Evolutionary conservation across 768 basidiomycete genomes (phyloP), one percentile per base, ranked within the genome.

Genomic region (Boletus speciosus): DNA sequence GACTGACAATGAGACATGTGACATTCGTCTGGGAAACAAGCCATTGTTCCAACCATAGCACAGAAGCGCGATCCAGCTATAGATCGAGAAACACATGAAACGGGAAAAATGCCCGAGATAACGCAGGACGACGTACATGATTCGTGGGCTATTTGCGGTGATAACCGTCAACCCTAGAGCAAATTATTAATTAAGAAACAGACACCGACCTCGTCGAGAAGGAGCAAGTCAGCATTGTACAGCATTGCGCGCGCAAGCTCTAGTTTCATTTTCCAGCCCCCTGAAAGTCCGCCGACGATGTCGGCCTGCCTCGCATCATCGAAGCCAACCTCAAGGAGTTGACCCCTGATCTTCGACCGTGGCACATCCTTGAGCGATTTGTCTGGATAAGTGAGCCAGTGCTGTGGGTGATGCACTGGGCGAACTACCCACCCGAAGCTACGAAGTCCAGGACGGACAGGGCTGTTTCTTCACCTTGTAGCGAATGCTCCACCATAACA

Each of bases 231-330:
- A 11, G 90, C 95, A 63, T 95, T 93, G 76, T 96, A 95, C 47
- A 98, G 76, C 93, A 98, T 98, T 12, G 95, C 96, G 61, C 95
- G 78, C 8, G 93, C 93, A 38, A 98, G 81, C 69, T 98, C 95
- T 49, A 98, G 81, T 73, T 97, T 97, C 95, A 98, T 98, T 77
- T 98, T 98, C 95, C 95, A 98, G 40, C 96, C 95, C 64, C 96
- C 96, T 14, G 94, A 97, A 56, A 98, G 77, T 39, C 90, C 87
- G 45, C 89, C 93, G 56, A 98, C 94, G 48, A 81, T 75, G 62
- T 96, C 90, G 38, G 81, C 74, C 74, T 98, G 95, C 54, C 91
- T 81, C 44, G 76, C 80, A 61, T 90, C 90, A 65, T 93, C 88
- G 68, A 98, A 98, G 47, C 96, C 96, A 49, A 98, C 94, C 64